Percentiles rank a stretch among this genome's conserved stretches.
Conservation (phyloP, 1,284 basidiomycete genomes). For the Chalciporus piperatoides region DNA sequence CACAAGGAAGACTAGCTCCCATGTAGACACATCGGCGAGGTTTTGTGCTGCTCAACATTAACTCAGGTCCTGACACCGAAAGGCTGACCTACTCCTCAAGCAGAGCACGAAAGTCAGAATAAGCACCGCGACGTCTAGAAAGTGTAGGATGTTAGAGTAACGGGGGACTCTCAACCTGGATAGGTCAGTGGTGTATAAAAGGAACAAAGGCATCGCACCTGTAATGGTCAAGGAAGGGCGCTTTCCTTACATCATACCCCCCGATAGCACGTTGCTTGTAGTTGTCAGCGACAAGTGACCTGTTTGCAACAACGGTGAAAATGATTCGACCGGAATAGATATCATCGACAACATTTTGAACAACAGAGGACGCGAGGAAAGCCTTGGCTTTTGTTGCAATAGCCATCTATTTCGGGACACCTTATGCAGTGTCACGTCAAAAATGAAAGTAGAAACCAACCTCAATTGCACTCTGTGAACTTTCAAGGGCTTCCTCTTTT, state of each 20-base stretch:
- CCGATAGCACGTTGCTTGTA: conserved; percentile 77
- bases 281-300: conserved; percentile 80
- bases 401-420: conserved; percentile 59
- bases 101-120: conserved; percentile 71
- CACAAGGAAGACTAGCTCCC: conserved; percentile 72
- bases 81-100: conserved; percentile 53
- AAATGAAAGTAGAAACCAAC: conserved; percentile 39
- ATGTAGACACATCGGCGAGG: conserved; percentile 45
- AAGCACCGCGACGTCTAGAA: conserved; percentile 68
- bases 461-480: conserved; percentile 76
- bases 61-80: neutral
- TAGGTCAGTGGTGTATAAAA: conserved; percentile 6
- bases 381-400: conserved; percentile 78
- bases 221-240: conserved; percentile 83
- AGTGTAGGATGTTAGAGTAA: conserved; percentile 78
- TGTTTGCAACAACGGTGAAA: conserved; percentile 60
- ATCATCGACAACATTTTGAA: conserved; percentile 80
- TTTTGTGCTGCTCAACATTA: conserved; percentile 49
- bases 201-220: conserved; percentile 37
- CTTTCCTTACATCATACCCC: conserved; percentile 67
- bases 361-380: conserved; percentile 74
- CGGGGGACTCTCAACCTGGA: conserved; percentile 73
- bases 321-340: conserved; percentile 74
- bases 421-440: neutral
- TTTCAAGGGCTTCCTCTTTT: conserved; percentile 48